Conservation (phyloP, 305 asterid species). For the Plantago coronopus region DNA sequence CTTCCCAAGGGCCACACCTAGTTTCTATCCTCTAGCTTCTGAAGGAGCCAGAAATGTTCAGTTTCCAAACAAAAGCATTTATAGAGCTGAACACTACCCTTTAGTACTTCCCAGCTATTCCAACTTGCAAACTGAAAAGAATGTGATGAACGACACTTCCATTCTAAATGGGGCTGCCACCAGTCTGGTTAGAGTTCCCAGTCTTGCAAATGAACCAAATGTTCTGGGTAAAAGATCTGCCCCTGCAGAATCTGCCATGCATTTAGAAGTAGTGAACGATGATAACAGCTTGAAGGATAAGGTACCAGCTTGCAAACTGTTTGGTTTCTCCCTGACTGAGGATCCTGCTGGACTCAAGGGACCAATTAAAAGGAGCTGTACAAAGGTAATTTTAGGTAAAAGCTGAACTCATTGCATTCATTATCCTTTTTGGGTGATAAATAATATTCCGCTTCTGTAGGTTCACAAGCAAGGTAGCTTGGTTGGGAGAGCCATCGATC, state of each 20-base stretch:
- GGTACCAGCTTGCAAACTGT: conserved; percentile 56
- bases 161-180: conserved; percentile 39
- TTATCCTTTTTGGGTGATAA: conserved; percentile 15
- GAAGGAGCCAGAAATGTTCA: conserved; percentile 67
- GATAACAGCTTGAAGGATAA: conserved; percentile 43
- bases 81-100: conserved; percentile 50
- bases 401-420: conserved; percentile 12
- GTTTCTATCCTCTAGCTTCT: conserved; percentile 80
- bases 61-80: conserved; percentile 48
- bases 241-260: conserved; percentile 32
- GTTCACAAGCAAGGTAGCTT: conserved; percentile 96
- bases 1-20: conserved; percentile 42
- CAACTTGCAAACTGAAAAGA: conserved; percentile 44
- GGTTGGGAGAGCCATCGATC: conserved; percentile 95
- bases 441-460: conserved; percentile 32
- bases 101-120: conserved; percentile 44
- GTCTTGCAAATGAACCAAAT: conserved; percentile 38
- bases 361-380: conserved; percentile 80
- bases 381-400: conserved; percentile 51
- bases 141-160: conserved; percentile 36
- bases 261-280: conserved; percentile 31
- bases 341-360: conserved; percentile 53
- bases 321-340: conserved; percentile 72
- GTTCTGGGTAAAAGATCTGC: conserved; percentile 41
- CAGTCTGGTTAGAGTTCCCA: conserved; percentile 36